These are phyloP conservation scores for Xylariaceae sp. DNA, from an alignment of 2,329 filamentous ascomycete species.

Conservation along the genomic window DNA sequence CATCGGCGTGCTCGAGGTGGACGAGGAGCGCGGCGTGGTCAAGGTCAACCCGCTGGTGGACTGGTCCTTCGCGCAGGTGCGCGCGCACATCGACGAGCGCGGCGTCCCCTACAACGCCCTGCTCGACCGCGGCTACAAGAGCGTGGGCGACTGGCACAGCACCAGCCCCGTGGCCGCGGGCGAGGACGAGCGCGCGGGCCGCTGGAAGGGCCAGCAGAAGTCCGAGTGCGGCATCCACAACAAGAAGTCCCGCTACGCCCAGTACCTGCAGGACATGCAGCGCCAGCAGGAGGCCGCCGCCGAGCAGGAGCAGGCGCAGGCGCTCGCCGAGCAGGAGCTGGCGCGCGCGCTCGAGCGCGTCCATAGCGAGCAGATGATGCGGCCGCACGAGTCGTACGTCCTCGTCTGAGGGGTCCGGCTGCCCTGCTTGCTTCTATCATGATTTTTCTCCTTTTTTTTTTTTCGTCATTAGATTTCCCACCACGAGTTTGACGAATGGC, in stretches of 20 bases:
- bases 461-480: too few relatives aligned
- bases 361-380: constrained; percentile 8
- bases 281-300: constrained; percentile 36
- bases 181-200: constrained; percentile 91
- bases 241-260: constrained; percentile 86
- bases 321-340: constrained; percentile 38
- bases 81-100: constrained; percentile 77
- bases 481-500: neutral
- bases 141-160: constrained; percentile 95
- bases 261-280: constrained; percentile 71
- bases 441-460: too few relatives aligned
- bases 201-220: constrained; percentile 95
- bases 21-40: constrained; percentile 78
- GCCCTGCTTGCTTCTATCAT: too few relatives aligned
- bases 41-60: constrained; percentile 97
- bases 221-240: constrained; percentile 99
- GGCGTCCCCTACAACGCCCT: constrained; percentile 90
- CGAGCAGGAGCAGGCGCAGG: neutral
- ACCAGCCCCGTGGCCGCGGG: constrained; percentile 82
- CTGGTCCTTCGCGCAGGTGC: constrained; percentile 87
- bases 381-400: too few relatives aligned
- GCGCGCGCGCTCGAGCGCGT: constrained; percentile 16
- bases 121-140: constrained; percentile 94
- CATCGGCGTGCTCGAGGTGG: constrained; percentile 85
- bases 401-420: too few relatives aligned